Base-by-base conservation (phyloP, 1,139 yeast species). In the Yamadazyma siamensis region DNA sequence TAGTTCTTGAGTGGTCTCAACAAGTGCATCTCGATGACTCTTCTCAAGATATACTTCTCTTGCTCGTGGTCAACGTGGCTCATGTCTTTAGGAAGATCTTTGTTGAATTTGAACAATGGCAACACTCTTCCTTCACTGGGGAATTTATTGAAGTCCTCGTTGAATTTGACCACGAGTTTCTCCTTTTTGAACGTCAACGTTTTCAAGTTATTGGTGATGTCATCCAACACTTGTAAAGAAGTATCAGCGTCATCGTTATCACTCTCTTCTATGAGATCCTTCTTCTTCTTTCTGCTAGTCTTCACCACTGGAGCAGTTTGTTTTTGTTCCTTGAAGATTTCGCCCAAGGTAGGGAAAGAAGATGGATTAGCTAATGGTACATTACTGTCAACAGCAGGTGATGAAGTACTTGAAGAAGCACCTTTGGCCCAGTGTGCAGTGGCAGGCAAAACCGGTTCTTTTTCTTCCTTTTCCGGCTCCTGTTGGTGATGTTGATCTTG, bases 331-430 rank as follows among this genome's bases (percentile, higher is more conserved):
- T 66, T 62, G 33, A 75, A 61, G 3, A 80, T 72, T 50, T 81
- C 89, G 5, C 82, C 82, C 41, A 82, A 63, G 0, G 89, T 75
- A 22, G 91, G 91, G 68, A 82, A 80, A 4, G 86, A 79, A 2
- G 80, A 71, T 5, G 77, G 56, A 43, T 76, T 74, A 4, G 75
- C 64, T 42, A 71, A 53, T 10, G 65, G 57, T 25, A 61, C 57
- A 28, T 65, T 56, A 28, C 55, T 54, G 31, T 49, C 52, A 5
- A 59, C 63, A 9, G 66, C 55, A 14, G 70, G 67, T 4, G 67
- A 57, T 15, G 40, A 33, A 28, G 56, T 56, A 21, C 41, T 41
- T 15, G 48, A 47, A 26, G 50, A 31, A 13, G 55, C 54, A 26
- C 48, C 32, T 35, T 61, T 71, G 2, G 78, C 80, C 80, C 81